Conservation (phyloP, 2,329 filamentous ascomycete genomes). For the Ceratocystis diversiconidia region DNA sequence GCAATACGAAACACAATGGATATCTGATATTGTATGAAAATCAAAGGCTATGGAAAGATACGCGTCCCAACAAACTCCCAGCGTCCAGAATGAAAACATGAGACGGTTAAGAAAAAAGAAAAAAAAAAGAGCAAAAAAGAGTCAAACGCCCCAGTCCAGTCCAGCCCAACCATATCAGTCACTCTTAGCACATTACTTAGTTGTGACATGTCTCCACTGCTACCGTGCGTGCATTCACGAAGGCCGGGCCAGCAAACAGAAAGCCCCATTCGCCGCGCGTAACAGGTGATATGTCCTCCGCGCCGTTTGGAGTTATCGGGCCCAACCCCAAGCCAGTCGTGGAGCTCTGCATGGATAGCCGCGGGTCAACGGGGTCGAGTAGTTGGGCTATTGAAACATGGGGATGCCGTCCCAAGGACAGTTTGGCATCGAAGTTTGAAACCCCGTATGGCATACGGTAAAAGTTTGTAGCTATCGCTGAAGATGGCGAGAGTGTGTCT, state of each 20-base stretch:
- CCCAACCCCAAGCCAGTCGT: slow-evolving; percentile 25
- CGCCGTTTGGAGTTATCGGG: slow-evolving; percentile 43
- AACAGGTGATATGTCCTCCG: slow-evolving; percentile 48
- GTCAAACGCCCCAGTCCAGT: neutral
- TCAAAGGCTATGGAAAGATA: neutral
- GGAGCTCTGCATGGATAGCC: slow-evolving; percentile 4
- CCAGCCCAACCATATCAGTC: neutral
- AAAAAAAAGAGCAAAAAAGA: neutral
- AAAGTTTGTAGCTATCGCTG: slow-evolving; percentile 13
- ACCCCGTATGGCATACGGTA: slow-evolving; percentile 15
- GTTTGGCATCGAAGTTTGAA: neutral
- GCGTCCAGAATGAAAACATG: neutral
- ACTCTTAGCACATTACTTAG: neutral
- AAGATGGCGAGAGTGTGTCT: slow-evolving; percentile 11
- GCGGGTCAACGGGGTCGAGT: slow-evolving; percentile 9
- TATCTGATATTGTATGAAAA: slow-evolving; percentile 15
- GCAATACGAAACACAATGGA: slow-evolving; percentile 7
- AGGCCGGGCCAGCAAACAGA: slow-evolving; percentile 37
- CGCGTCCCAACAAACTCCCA: slow-evolving; percentile 8
- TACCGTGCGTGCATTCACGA: slow-evolving; percentile 30
- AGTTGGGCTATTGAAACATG: slow-evolving; percentile 16
- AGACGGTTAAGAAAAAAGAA: too few species aligned
- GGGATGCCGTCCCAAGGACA: slow-evolving; percentile 6
- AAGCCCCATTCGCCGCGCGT: slow-evolving; percentile 50
- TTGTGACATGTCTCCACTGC: slow-evolving; percentile 36